Conservation (phyloP, 2,329 filamentous ascomycete genomes). For the Colletotrichum sp. region DNA sequence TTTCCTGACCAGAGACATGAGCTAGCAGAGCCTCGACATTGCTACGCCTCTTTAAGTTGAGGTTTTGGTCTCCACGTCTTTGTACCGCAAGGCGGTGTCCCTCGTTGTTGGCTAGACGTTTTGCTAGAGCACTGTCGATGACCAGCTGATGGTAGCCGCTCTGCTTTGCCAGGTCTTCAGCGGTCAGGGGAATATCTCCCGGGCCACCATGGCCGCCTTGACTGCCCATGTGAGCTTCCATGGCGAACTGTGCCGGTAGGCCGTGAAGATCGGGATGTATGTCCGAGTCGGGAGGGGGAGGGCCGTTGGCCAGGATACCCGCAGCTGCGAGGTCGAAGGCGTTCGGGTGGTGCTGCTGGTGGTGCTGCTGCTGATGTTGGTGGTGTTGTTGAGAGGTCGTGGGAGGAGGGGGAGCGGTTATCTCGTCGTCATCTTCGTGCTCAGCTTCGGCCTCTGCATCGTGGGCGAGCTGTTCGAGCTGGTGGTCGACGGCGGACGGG, state of each 20-base stretch:
- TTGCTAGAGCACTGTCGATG: conserved; percentile 60
- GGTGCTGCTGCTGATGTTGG: conserved; percentile 25
- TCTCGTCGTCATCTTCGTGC: conserved; percentile 18
- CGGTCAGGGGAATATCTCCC: conserved; percentile 34
- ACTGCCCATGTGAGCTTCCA: conserved; percentile 25
- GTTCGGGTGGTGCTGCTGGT: conserved; percentile 19
- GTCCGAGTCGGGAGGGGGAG: conserved; percentile 23
- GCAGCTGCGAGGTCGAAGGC: conserved; percentile 34
- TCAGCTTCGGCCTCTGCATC: conserved; percentile 25
- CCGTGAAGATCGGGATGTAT: conserved; percentile 29
- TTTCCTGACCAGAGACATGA: conserved; percentile 57
- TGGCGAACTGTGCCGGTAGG: conserved; percentile 24
- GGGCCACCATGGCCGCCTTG: neutral
- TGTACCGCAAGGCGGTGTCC: conserved; percentile 57
- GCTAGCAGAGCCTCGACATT: conserved; percentile 65
- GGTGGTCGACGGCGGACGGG: conserved; percentile 34
- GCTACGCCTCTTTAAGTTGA: conserved; percentile 62
- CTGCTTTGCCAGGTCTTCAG: conserved; percentile 50
- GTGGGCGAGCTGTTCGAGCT: conserved; percentile 33
- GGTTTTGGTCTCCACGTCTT: conserved; percentile 56
- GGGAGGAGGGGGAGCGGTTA: conserved; percentile 4
- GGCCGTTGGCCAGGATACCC: conserved; percentile 34
- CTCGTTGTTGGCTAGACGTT: conserved; percentile 53
- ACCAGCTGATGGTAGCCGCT: conserved; percentile 52
- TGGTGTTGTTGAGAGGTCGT: conserved; percentile 8